A percentile compares a stretch with the other conserved stretches of the same genome.
phyloP scores from a whole-genome alignment of 306 rosid species.

The Gynostemma pentaphyllum region DNA sequence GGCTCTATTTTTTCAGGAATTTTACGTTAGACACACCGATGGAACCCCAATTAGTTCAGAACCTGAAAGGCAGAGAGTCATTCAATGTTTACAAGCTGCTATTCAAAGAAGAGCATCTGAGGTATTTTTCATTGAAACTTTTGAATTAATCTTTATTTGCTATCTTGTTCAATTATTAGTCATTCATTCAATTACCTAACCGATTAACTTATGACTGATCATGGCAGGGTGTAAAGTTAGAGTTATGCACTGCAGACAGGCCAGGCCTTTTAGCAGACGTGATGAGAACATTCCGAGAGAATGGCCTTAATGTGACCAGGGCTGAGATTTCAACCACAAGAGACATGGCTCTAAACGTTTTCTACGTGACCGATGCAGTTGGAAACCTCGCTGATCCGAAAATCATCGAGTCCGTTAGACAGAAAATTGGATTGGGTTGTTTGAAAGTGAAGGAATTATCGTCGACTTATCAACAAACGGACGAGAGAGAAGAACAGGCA shows the following conservation, averaged over 20 bases:
- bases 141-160: background rate
- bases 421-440: conserved; percentile 47
- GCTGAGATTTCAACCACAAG: conserved; percentile 63
- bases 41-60: conserved; percentile 98
- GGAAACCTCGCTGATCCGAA: conserved; percentile 57
- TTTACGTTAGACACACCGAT: conserved; percentile 74
- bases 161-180: background rate
- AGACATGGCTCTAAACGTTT: conserved; percentile 41
- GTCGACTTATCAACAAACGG: conserved; percentile 20
- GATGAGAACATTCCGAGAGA: conserved; percentile 81
- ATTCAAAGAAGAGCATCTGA: conserved; percentile 79
- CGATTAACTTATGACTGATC: background rate
- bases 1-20: conserved; percentile 38
- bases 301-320: conserved; percentile 72
- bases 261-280: conserved; percentile 73
- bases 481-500: conserved; percentile 45
- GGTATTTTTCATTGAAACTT: conserved; percentile 23
- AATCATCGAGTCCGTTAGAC: conserved; percentile 59
- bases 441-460: conserved; percentile 68
- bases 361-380: conserved; percentile 68
- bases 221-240: conserved; percentile 70
- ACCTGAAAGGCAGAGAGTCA: conserved; percentile 77
- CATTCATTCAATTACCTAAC: background rate
- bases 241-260: conserved; percentile 47
- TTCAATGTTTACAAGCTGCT: conserved; percentile 78